phyloP scores from a whole-genome alignment of 805 yeast genomes.

The Yueomyces sinensis region DNA sequence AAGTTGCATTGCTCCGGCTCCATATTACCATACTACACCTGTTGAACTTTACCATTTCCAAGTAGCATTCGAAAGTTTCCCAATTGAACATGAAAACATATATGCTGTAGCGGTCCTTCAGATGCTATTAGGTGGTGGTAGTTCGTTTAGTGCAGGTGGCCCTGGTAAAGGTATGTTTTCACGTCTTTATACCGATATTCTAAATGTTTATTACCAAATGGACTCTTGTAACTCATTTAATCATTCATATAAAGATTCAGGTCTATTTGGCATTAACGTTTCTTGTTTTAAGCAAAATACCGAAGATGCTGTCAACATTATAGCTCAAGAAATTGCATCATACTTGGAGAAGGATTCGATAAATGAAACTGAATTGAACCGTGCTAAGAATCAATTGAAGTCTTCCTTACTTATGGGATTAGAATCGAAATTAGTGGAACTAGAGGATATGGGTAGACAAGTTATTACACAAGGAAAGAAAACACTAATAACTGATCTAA shows the following conservation, averaged over 20 bases:
- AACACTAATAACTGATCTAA: constrained; percentile 71
- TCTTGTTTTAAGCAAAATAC: constrained; percentile 83
- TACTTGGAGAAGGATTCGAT: neutral
- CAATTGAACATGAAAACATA: constrained; percentile 72
- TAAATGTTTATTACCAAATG: constrained; percentile 82
- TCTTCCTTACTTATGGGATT: constrained; percentile 84
- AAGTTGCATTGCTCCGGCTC: constrained; percentile 39
- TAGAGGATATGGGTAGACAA: constrained; percentile 94
- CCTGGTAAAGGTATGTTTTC: constrained; percentile 99
- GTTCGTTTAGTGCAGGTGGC: constrained; percentile 96
- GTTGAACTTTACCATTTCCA: constrained; percentile 68
- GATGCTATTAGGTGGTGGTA: constrained; percentile 89
- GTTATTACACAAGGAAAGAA: constrained; percentile 71
- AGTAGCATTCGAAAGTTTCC: constrained; percentile 77
- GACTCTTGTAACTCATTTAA: constrained; percentile 83
- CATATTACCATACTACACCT: constrained; percentile 50
- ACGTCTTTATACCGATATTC: constrained; percentile 77
- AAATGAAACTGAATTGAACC: constrained; percentile 49
- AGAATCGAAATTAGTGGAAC: constrained; percentile 83
- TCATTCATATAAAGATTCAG: constrained; percentile 82
- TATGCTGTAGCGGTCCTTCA: constrained; percentile 87
- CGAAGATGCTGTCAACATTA: constrained; percentile 65
- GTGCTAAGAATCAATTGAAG: constrained; percentile 88
- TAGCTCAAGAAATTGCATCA: constrained; percentile 33
- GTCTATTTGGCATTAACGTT: constrained; percentile 79